Evolutionary conservation across 352 stramenopile genomes (phyloP).

Genomic region (Phytophthora cactorum): DNA sequence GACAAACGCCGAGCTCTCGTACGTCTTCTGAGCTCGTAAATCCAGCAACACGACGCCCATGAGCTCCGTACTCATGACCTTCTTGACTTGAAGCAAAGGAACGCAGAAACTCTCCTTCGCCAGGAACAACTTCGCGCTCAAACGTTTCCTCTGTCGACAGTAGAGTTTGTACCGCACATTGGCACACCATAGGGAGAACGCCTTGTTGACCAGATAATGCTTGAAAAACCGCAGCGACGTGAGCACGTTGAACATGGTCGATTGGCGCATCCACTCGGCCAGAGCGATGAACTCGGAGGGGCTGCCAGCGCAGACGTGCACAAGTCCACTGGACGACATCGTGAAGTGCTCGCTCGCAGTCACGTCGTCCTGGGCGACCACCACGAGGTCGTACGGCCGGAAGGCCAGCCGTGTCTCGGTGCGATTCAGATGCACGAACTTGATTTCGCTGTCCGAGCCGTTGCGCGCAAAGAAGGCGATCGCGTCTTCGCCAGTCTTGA

Average conservation of each 20-base stretch:
- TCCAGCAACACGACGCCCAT: conserved; percentile 86
- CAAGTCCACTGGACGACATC: conserved; percentile 88
- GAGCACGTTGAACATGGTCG: conserved; percentile 95
- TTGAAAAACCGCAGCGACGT: conserved; percentile 94
- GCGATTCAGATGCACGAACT: conserved; percentile 95
- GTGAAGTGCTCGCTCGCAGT: conserved; percentile 89
- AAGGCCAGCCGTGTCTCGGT: conserved; percentile 74
- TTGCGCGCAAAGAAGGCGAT: conserved; percentile 96
- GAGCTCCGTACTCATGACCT: conserved; percentile 85
- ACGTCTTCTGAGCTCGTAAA: conserved; percentile 88
- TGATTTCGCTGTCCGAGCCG: conserved; percentile 91
- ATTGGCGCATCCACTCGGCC: conserved; percentile 95
- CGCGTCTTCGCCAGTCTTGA: conserved; percentile 88
- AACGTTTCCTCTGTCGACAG: conserved; percentile 85
- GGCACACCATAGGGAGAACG: conserved; percentile 88
- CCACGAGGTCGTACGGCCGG: conserved; percentile 92
- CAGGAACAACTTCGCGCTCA: conserved; percentile 87
- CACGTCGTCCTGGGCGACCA: conserved; percentile 85
- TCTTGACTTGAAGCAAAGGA: conserved; percentile 90
- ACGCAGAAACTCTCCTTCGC: conserved; percentile 92
- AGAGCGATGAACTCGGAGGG: conserved; percentile 94
- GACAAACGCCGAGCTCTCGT: conserved; percentile 88
- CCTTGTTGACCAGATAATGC: conserved; percentile 93
- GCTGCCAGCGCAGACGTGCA: conserved; percentile 72
- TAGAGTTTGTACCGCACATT: conserved; percentile 93